phyloP scores from a whole-genome alignment of 2,329 filamentous ascomycete genomes.

The Neopestalotiopsis sp. region DNA sequence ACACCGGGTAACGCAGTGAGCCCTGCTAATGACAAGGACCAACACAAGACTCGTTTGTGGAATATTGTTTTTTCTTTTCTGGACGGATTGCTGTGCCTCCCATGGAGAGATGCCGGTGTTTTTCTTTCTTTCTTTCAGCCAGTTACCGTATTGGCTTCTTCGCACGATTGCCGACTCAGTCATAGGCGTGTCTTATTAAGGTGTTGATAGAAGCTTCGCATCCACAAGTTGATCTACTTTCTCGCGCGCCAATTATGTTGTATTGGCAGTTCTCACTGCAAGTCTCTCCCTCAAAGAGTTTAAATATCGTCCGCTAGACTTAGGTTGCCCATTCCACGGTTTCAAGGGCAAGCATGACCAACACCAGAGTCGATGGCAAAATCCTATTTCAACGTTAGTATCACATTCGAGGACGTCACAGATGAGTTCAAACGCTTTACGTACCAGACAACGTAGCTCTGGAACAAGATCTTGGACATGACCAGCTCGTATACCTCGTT shows the following conservation, averaged over 20 bases:
- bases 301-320: neutral
- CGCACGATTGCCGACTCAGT: neutral
- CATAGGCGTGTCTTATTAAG: neutral
- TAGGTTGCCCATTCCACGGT: slow-evolving; percentile 83
- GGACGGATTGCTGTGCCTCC: too few relatives aligned
- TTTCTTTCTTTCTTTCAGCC: too few relatives aligned
- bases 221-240: neutral
- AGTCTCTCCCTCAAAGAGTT: neutral
- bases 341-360: slow-evolving; percentile 91
- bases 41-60: too few relatives aligned
- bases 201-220: neutral
- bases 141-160: too few relatives aligned
- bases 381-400: slow-evolving; percentile 65
- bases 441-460: slow-evolving; percentile 95
- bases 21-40: too few relatives aligned
- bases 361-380: slow-evolving; percentile 85
- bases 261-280: neutral
- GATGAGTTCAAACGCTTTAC: slow-evolving; percentile 36
- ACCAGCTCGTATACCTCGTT: slow-evolving; percentile 95
- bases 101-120: too few relatives aligned
- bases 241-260: neutral
- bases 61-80: too few relatives aligned
- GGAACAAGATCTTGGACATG: slow-evolving; percentile 92
- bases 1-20: too few relatives aligned
- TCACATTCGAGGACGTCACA: neutral